These are phyloP conservation scores for Trichophyton benhamiae DNA, from an alignment of 2,329 filamentous ascomycete genomes.

Conservation along the genomic window DNA sequence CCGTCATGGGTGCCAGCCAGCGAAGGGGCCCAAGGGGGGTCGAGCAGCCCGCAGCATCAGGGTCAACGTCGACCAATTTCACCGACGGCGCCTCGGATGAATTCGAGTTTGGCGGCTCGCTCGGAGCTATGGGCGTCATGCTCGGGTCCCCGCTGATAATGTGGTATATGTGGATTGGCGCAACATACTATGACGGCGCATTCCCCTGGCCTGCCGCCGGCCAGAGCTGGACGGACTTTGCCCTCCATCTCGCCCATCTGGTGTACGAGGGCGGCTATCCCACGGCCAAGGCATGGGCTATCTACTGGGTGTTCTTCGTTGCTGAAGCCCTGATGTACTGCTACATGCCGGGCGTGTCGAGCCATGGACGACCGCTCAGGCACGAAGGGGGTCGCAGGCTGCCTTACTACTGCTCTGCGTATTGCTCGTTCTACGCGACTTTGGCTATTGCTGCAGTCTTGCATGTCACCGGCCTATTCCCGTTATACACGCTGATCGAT, in stretches of 20 bases:
- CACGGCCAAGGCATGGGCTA: constrained; percentile 66
- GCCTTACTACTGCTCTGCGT: constrained; percentile 85
- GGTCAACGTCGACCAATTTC: background rate
- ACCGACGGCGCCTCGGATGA: constrained; percentile 36
- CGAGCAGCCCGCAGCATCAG: background rate
- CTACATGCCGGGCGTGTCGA: constrained; percentile 71
- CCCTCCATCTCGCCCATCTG: constrained; percentile 55
- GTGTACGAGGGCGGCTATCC: constrained; percentile 79
- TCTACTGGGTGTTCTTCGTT: constrained; percentile 90
- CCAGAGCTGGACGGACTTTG: constrained; percentile 59
- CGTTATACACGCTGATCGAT: constrained; percentile 81
- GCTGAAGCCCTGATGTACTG: constrained; percentile 76
- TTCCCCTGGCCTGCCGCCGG: constrained; percentile 57
- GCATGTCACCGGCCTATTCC: constrained; percentile 75
- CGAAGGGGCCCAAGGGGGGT: too few species aligned
- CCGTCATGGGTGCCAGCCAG: too few species aligned
- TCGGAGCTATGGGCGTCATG: constrained; percentile 74
- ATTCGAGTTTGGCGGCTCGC: constrained; percentile 75
- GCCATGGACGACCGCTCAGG: constrained; percentile 75
- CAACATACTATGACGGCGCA: constrained; percentile 79
- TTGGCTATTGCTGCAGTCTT: constrained; percentile 56
- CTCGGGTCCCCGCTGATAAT: constrained; percentile 83
- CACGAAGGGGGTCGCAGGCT: constrained; percentile 76
- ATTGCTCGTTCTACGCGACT: constrained; percentile 76
- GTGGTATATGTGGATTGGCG: constrained; percentile 99